Evolutionary conservation across 805 yeast genomes (phyloP).

Genomic region (Lachancea nothofagi): DNA sequence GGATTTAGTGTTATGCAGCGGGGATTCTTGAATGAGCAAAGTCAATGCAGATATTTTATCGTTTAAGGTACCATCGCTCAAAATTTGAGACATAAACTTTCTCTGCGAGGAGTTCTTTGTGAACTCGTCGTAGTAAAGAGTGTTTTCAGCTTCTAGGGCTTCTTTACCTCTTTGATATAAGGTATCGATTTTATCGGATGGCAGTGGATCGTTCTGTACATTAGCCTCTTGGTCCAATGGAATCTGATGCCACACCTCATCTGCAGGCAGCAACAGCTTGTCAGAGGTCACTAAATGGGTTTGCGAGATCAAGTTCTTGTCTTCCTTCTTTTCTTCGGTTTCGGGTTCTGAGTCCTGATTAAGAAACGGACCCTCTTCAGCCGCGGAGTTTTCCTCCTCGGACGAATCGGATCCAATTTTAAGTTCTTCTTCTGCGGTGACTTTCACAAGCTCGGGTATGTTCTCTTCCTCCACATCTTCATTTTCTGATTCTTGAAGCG

Average conservation of each 20-base stretch:
- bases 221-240: conserved; percentile 36
- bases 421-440: conserved; percentile 19
- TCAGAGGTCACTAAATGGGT: conserved; percentile 45
- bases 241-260: conserved; percentile 73
- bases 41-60: conserved; percentile 96
- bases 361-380: conserved; percentile 21
- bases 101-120: conserved; percentile 73
- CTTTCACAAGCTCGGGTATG: conserved; percentile 22
- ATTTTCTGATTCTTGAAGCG: conserved; percentile 22
- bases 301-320: conserved; percentile 32
- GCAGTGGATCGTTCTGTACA: conserved; percentile 24
- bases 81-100: conserved; percentile 81
- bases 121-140: conserved; percentile 63
- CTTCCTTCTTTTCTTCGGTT: conserved; percentile 21
- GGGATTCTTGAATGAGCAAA: conserved; percentile 89
- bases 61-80: conserved; percentile 85
- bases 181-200: conserved; percentile 52
- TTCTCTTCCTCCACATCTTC: conserved; percentile 22
- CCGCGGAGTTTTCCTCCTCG: conserved; percentile 10
- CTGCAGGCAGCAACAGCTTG: conserved; percentile 53
- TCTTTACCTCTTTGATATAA: conserved; percentile 62
- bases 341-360: conserved; percentile 20
- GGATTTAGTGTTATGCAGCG: conserved; percentile 80
- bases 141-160: conserved; percentile 65
- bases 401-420: conserved; percentile 16